Base-by-base conservation (phyloP, 225 moss, liverwort and hornwort species). In the Neckera pumila region DNA sequence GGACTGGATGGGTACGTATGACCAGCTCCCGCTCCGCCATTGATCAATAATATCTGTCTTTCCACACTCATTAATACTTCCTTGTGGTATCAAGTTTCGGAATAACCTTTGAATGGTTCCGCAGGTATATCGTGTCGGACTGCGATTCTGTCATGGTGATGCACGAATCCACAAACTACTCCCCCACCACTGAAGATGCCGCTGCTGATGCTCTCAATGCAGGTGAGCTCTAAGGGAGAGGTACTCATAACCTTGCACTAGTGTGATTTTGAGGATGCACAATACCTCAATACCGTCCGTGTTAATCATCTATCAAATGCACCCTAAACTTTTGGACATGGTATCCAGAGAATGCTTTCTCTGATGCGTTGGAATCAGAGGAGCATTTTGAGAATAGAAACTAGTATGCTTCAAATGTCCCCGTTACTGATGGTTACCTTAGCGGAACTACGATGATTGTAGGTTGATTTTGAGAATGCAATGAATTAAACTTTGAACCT, bases 131-230 rank as follows among this genome's bases (percentile, higher is more conserved):
- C 61, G 97, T 97, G 42, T 98, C 98, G 34, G 97, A 98, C 82
- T 98, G 98, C 83, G 97, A 97, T 91, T 96, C 98, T 53, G 94
- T 98, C 38, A 90, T 93, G 82, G 95, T 95, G 73, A 97, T 98
- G 95, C 93, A 91, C 76, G 97, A 97, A 79, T 89, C 93, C 30
- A 96, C 95, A 73, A 91, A 93, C 86, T 97, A 95, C 84, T 91
- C 97, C 36, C 64, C 91, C 12, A 95, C 95, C 9, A 86, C 94
- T 57, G 96, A 96, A 90, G 97, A 97, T 72, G 95, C 98, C 54
- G 97, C 94, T 60, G 97, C 96, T 25, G 94, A 95, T 87, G 93
- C 98, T 34, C 93, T 97, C 62, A 90, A 93, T 43, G 96, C 97
- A 82, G 97, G 96, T 96, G 84, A 65, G 65, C 43, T 64, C 67